Evolutionary conservation across 352 stramenopile genomes (phyloP).

Genomic region (Phytophthora pistaciae): DNA sequence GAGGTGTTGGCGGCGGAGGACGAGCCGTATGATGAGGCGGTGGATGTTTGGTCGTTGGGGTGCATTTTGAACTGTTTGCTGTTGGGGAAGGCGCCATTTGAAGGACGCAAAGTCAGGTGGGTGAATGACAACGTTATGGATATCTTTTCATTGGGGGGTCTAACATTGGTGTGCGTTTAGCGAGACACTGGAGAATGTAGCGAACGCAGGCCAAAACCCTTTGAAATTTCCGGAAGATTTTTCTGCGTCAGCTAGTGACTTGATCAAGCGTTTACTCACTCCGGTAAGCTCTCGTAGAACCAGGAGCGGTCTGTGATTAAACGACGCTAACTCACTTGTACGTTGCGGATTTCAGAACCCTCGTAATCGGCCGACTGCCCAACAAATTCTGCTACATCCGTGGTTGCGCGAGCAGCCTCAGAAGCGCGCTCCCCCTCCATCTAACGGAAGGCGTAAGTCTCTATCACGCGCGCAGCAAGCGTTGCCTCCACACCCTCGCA

Average conservation of each 20-base stretch:
- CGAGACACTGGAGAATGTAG: slow-evolving; percentile 79
- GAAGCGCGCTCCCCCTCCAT: slow-evolving; percentile 14
- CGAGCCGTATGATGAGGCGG: slow-evolving; percentile 64
- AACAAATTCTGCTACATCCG: slow-evolving; percentile 64
- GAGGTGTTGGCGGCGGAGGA: slow-evolving; percentile 62
- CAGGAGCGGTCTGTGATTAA: not conserved
- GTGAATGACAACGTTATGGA: not conserved
- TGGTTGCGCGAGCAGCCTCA: slow-evolving; percentile 52
- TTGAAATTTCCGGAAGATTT: slow-evolving; percentile 65
- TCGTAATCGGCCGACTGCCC: slow-evolving; percentile 44
- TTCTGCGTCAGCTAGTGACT: slow-evolving; percentile 57
- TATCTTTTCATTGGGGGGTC: not conserved
- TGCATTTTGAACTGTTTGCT: slow-evolving; percentile 84
- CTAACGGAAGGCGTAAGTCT: slow-evolving; percentile 25
- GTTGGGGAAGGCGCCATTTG: slow-evolving; percentile 71
- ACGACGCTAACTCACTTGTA: not conserved
- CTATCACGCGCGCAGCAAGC: slow-evolving; percentile 7
- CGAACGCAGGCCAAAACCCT: slow-evolving; percentile 48
- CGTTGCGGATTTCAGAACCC: slow-evolving; percentile 45
- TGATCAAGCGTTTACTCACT: slow-evolving; percentile 73
- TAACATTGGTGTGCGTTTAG: slow-evolving; percentile 20
- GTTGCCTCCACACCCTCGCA: slow-evolving; percentile 30
- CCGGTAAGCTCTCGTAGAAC: slow-evolving; percentile 30
- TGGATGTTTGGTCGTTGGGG: slow-evolving; percentile 85
- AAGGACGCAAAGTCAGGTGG: slow-evolving; percentile 79